Conservation (phyloP, 2,329 filamentous ascomycete species). For the Fusarium sp. region DNA sequence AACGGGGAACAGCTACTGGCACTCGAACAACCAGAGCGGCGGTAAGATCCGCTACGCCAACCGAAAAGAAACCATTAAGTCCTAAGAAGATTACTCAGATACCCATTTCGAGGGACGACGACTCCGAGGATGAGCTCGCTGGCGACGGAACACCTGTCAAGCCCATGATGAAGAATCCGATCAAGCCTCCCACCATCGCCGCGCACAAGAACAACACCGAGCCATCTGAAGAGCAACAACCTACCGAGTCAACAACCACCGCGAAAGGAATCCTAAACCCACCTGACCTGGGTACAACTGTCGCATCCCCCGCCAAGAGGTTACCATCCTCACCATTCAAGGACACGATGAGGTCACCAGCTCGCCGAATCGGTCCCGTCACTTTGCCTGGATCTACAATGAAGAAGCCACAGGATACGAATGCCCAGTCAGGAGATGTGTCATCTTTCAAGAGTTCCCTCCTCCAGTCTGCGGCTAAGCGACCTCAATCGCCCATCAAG, state of each 20-base stretch:
- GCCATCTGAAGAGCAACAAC: slow-evolving; percentile 30
- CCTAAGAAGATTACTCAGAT: slow-evolving; percentile 77
- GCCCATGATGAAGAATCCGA: slow-evolving; percentile 69
- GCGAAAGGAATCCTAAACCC: slow-evolving; percentile 52
- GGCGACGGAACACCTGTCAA: slow-evolving; percentile 66
- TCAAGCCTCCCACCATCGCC: slow-evolving; percentile 61
- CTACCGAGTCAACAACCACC: slow-evolving; percentile 45
- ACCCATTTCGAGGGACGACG: slow-evolving; percentile 63
- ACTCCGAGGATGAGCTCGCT: slow-evolving; percentile 74
- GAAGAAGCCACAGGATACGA: slow-evolving; percentile 41
- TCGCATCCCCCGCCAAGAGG: slow-evolving; percentile 70
- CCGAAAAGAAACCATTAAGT: slow-evolving; percentile 69
- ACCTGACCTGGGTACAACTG: slow-evolving; percentile 56
- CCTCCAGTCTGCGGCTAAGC: slow-evolving; percentile 67
- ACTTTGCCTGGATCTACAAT: slow-evolving; percentile 54
- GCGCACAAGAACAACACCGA: slow-evolving; percentile 28
- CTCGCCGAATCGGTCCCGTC: slow-evolving; percentile 60
- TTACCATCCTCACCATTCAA: slow-evolving; percentile 68
- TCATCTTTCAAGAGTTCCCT: slow-evolving; percentile 62
- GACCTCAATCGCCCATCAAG: slow-evolving; percentile 63
- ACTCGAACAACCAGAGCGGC: slow-evolving; percentile 55
- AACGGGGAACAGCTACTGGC: slow-evolving; percentile 54
- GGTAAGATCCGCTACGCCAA: slow-evolving; percentile 51
- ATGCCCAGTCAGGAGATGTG: slow-evolving; percentile 32
- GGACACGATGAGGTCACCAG: slow-evolving; percentile 70